A percentile compares a stretch with the other conserved stretches of the same genome.
phyloP scores from a whole-genome alignment of 225 moss, liverwort and hornwort genomes.

The Sphagnum tenellum region DNA sequence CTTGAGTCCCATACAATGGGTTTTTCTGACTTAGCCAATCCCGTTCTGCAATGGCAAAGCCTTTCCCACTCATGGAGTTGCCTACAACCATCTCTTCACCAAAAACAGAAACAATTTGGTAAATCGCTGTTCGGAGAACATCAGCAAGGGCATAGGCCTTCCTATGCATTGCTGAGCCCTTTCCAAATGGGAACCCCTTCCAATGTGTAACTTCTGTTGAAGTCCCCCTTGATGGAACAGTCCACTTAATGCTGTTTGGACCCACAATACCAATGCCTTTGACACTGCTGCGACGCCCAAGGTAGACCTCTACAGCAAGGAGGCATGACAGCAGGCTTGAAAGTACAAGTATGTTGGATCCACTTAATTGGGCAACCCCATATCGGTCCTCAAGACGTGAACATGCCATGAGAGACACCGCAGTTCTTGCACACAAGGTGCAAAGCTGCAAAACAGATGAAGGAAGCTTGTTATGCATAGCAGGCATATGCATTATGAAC shows the following conservation, averaged over 20 bases:
- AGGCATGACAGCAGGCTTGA: slow-evolving; percentile 75
- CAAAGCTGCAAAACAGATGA: slow-evolving; percentile 32
- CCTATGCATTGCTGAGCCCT: slow-evolving; percentile 67
- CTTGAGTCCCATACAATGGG: slow-evolving; percentile 64
- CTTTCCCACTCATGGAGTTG: slow-evolving; percentile 33
- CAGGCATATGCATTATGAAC: no score
- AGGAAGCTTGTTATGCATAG: no score
- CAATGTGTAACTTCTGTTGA: slow-evolving; percentile 34
- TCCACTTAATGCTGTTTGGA: slow-evolving; percentile 82
- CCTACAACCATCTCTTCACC: slow-evolving; percentile 59
- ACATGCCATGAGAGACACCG: slow-evolving; percentile 51
- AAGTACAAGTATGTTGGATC: slow-evolving; percentile 62
- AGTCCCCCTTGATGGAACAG: slow-evolving; percentile 53
- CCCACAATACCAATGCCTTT: slow-evolving; percentile 49
- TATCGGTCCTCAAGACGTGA: slow-evolving; percentile 73
- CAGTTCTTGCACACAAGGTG: slow-evolving; percentile 62
- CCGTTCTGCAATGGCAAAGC: slow-evolving; percentile 38
- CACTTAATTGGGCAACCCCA: slow-evolving; percentile 70
- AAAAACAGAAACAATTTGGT: slow-evolving; percentile 71
- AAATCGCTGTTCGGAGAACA: slow-evolving; percentile 64
- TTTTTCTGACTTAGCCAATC: slow-evolving; percentile 61
- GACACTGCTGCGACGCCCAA: slow-evolving; percentile 57
- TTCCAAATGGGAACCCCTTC: slow-evolving; percentile 54
- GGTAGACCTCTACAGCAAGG: slow-evolving; percentile 65
- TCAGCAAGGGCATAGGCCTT: slow-evolving; percentile 78